phyloP scores from a whole-genome alignment of 805 yeast genomes.

The Spathaspora girioi region DNA sequence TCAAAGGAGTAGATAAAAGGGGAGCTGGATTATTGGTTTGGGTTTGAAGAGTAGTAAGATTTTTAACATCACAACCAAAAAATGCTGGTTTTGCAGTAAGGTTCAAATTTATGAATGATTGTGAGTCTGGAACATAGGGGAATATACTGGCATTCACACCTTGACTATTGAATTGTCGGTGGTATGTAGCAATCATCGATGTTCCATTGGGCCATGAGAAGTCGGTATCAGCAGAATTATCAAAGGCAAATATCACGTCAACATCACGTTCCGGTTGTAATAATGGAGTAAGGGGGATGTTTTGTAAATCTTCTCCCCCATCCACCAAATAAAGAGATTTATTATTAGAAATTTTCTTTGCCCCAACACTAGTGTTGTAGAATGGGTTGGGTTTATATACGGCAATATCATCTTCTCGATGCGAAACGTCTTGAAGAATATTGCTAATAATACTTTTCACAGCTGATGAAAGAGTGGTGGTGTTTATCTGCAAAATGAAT shows the following conservation, averaged over 20 bases:
- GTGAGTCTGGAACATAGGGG: constrained; percentile 74
- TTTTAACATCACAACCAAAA: constrained; percentile 75
- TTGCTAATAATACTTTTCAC: constrained; percentile 20
- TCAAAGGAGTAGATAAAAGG: constrained; percentile 47
- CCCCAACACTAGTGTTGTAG: constrained; percentile 20
- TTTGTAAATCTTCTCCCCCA: constrained; percentile 43
- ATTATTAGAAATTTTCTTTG: constrained; percentile 15
- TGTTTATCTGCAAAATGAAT: constrained; percentile 19
- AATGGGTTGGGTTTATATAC: constrained; percentile 41
- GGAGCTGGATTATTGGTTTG: constrained; percentile 16
- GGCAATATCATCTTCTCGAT: constrained; percentile 33
- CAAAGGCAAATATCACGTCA: constrained; percentile 42
- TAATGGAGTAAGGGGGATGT: constrained; percentile 39
- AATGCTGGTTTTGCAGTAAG: constrained; percentile 68
- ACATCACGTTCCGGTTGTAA: constrained; percentile 31
- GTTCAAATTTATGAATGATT: constrained; percentile 58
- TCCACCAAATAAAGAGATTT: constrained; percentile 35
- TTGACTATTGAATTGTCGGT: constrained; percentile 33
- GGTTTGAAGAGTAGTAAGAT: constrained; percentile 48
- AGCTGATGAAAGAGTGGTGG: constrained; percentile 15
- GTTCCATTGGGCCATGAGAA: constrained; percentile 43
- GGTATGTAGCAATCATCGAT: constrained; percentile 30
- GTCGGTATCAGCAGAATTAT: constrained; percentile 38
- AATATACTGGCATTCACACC: constrained; percentile 57
- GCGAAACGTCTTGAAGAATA: constrained; percentile 22